phyloP scores from a whole-genome alignment of 2,329 filamentous ascomycete genomes.

The Fusarium bulbicola region DNA sequence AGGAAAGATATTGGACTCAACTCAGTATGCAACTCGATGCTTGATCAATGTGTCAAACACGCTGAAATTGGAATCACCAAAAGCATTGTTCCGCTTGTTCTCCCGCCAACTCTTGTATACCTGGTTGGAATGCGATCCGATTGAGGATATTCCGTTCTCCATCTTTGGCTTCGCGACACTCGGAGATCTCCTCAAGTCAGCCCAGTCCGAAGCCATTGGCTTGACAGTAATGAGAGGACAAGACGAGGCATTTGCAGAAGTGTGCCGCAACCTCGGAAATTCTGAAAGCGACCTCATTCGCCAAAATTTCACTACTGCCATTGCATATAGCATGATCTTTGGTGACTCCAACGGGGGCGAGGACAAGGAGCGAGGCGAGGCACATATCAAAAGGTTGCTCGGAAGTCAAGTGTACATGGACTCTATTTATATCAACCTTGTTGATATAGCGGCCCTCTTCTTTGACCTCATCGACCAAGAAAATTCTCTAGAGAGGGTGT shows the following conservation, averaged over 20 bases:
- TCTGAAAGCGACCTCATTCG: constrained; percentile 67
- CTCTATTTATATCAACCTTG: constrained; percentile 74
- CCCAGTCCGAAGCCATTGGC: constrained; percentile 80
- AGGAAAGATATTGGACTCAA: constrained; percentile 72
- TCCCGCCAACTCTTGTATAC: constrained; percentile 90
- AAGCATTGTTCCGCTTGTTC: constrained; percentile 82
- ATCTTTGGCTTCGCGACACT: constrained; percentile 83
- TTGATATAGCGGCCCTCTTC: constrained; percentile 78
- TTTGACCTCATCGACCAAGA: constrained; percentile 83
- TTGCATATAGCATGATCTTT: constrained; percentile 85
- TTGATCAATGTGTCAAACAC: constrained; percentile 71
- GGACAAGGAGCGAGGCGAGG: constrained; percentile 67
- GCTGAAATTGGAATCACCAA: constrained; percentile 71
- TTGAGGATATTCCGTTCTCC: constrained; percentile 81
- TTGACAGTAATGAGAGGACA: constrained; percentile 85
- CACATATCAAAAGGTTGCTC: constrained; percentile 72
- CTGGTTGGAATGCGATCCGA: constrained; percentile 76
- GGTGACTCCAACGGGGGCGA: constrained; percentile 42
- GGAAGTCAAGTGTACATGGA: constrained; percentile 72
- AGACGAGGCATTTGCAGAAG: constrained; percentile 66
- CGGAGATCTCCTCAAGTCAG: constrained; percentile 72
- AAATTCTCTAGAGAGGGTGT: constrained; percentile 73
- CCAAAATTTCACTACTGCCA: constrained; percentile 77
- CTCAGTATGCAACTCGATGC: constrained; percentile 77
- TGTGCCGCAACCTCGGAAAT: constrained; percentile 67